A percentile compares a stretch with the other conserved stretches of the same genome.
Conservation (phyloP, 176 grass and related monocot genomes). For the Ananas comosus region DNA sequence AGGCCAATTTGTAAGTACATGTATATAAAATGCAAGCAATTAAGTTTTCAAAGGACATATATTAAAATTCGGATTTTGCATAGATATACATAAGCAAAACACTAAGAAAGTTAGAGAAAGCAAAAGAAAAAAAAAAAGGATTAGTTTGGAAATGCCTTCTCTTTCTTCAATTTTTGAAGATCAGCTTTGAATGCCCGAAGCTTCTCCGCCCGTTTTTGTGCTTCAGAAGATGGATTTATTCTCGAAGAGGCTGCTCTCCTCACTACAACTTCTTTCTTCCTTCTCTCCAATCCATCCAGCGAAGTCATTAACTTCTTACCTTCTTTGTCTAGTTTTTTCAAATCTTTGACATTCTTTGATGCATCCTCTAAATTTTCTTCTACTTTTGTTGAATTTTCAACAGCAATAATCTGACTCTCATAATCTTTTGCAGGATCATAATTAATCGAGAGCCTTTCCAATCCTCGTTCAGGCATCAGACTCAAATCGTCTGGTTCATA, state of each 20-base stretch:
- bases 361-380: conserved; percentile 48
- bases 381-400: conserved; percentile 30
- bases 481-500: conserved; percentile 84
- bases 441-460: conserved; percentile 46
- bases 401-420: conserved; percentile 33
- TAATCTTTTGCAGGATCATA: conserved; percentile 91
- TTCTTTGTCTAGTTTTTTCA: conserved; percentile 48
- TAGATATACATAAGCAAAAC: too few relatives aligned
- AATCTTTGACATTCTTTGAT: conserved; percentile 27
- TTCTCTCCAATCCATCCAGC: conserved; percentile 60
- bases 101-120: conserved; percentile 5
- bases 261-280: conserved; percentile 53
- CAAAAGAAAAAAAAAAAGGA: conserved; percentile 3
- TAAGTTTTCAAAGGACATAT: too few relatives aligned
- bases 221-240: conserved; percentile 46
- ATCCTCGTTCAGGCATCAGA: conserved; percentile 54
- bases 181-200: conserved; percentile 71
- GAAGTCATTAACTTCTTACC: conserved; percentile 51
- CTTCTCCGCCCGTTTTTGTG: conserved; percentile 89
- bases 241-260: conserved; percentile 52
- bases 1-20: too few relatives aligned
- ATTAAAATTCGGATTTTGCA: too few relatives aligned
- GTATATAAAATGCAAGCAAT: too few relatives aligned
- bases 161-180: conserved; percentile 89
- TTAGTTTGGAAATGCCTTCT: conserved; percentile 44